Evolutionary conservation across 2,329 filamentous ascomycete genomes (phyloP).

Genomic region (Cladophialophora carrionii): DNA sequence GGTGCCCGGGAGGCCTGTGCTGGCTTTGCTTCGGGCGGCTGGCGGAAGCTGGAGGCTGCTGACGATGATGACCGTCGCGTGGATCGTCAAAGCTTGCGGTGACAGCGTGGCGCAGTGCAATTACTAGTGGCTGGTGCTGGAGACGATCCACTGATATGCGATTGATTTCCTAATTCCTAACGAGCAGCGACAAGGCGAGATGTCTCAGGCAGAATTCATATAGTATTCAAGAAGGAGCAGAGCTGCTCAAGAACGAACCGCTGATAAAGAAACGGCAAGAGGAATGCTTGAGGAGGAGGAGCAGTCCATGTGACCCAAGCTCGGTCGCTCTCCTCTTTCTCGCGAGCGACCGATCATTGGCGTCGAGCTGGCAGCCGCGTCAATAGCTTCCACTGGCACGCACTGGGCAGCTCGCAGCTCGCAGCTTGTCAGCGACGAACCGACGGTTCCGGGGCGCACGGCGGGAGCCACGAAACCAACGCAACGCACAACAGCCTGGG

Average conservation of each 20-base stretch:
- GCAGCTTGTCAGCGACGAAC: constrained; percentile 17
- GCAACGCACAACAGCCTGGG: no score
- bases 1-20: constrained; percentile 15
- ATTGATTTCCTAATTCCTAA: neutral
- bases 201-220: neutral
- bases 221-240: constrained; percentile 5
- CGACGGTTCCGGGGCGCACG: constrained; percentile 8
- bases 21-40: constrained; percentile 13
- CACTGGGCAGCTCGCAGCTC: constrained; percentile 1
- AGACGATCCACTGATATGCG: constrained; percentile 16
- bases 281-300: neutral
- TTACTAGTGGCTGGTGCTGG: constrained; percentile 17
- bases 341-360: neutral
- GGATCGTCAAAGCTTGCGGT: neutral
- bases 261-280: constrained; percentile 10
- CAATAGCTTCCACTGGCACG: constrained; percentile 5
- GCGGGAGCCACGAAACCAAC: neutral
- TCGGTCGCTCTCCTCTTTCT: constrained; percentile 6
- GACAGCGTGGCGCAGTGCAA: constrained; percentile 28
- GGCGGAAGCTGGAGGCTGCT: constrained; percentile 19
- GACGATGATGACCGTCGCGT: constrained; percentile 15
- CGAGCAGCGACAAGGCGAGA: neutral
- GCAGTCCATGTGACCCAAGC: constrained; percentile 18
- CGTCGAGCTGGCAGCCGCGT: constrained; percentile 1
- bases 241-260: neutral